These are phyloP conservation scores for Pyrenula aspistea DNA, from an alignment of 495 filamentous ascomycete species.

Conservation along the genomic window DNA sequence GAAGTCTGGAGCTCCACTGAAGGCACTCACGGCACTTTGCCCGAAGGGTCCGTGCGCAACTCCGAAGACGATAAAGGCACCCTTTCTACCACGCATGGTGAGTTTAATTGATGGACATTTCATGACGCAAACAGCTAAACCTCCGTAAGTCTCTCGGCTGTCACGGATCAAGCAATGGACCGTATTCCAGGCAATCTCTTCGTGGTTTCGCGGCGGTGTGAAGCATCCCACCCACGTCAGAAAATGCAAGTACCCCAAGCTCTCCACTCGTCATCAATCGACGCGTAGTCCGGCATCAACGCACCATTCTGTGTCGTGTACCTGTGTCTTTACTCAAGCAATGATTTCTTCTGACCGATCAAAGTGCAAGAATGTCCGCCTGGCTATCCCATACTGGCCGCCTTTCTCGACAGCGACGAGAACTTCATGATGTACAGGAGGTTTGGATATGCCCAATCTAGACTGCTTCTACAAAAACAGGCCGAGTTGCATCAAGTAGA, in stretches of 20 bases:
- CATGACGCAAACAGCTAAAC: not conserved
- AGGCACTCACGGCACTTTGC: not conserved
- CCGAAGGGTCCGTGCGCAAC: not conserved
- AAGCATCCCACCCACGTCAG: not conserved
- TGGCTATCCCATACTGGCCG: conserved; percentile 13
- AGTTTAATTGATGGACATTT: not conserved
- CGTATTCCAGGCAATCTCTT: not conserved
- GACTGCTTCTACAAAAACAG: conserved; percentile 16
- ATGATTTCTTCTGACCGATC: not conserved
- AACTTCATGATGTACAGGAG: conserved; percentile 17
- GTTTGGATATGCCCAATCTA: conserved; percentile 17
- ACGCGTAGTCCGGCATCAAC: not conserved
- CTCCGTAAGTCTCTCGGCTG: not conserved
- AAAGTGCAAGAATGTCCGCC: conserved; percentile 8
- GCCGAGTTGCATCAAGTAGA: conserved; percentile 14
- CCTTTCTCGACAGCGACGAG: conserved; percentile 21
- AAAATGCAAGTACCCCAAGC: not conserved
- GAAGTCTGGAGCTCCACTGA: not conserved
- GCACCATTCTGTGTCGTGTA: not conserved
- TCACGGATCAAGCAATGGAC: not conserved
- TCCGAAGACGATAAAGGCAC: not conserved
- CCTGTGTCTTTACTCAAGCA: not conserved
- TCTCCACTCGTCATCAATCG: not conserved
- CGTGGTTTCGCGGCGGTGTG: not conserved
- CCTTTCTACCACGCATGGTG: not conserved